Evolutionary conservation across 2,329 filamentous ascomycete genomes (phyloP).

Genomic region (Macrophomina tecta): DNA sequence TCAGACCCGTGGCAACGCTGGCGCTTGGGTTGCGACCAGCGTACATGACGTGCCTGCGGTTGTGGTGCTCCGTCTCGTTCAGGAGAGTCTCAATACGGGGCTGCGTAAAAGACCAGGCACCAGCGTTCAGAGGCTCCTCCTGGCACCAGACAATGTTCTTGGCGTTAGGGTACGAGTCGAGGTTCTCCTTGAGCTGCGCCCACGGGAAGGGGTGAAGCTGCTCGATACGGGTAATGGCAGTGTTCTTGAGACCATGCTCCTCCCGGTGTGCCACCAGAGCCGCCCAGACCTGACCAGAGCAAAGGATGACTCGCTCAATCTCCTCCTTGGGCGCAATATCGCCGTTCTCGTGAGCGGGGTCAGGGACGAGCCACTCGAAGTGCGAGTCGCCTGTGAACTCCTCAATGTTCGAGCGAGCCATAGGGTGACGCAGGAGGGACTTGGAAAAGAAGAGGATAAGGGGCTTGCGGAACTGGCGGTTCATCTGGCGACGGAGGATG

Average conservation of each 20-base stretch:
- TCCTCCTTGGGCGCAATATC: conserved; percentile 79
- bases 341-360: conserved; percentile 79
- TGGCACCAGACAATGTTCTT: conserved; percentile 97
- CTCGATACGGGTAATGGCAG: conserved; percentile 93
- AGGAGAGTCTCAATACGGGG: conserved; percentile 95
- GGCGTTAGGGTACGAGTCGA: conserved; percentile 96
- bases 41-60: conserved; percentile 96
- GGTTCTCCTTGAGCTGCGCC: conserved; percentile 94
- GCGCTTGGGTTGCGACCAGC: conserved; percentile 93
- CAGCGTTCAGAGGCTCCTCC: conserved; percentile 96
- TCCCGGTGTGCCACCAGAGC: conserved; percentile 90
- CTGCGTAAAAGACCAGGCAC: conserved; percentile 96
- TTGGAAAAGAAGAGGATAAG: conserved; percentile 99
- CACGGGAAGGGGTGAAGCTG: conserved; percentile 99
- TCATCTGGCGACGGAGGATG: conserved; percentile 94
- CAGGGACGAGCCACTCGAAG: conserved; percentile 96
- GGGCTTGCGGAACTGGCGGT: conserved; percentile 98
- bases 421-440: conserved; percentile 89
- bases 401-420: conserved; percentile 87
- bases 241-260: conserved; percentile 83
- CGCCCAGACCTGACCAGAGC: conserved; percentile 92
- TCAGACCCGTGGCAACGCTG: conserved; percentile 90
- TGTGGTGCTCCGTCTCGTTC: conserved; percentile 90
- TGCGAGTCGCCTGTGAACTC: conserved; percentile 90
- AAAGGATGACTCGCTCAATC: conserved; percentile 93